Percentiles rank a stretch among this genome's conserved stretches.
Evolutionary conservation across 176 grass and related monocot species (phyloP).

Genomic region (Carex littledalei): DNA sequence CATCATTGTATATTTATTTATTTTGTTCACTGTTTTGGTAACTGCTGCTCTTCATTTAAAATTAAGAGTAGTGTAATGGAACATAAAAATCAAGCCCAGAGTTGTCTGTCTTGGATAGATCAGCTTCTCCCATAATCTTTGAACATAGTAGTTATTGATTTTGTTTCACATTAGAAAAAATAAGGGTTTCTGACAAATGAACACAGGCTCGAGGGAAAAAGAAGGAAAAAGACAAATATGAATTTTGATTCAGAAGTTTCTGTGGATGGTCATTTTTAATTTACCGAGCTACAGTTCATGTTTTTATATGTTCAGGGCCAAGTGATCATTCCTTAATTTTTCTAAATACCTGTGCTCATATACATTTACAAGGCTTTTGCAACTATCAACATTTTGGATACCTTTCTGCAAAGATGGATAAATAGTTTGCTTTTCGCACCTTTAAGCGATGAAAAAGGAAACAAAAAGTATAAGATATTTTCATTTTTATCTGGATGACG

Average conservation of each 20-base stretch:
- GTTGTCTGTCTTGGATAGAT: not conserved
- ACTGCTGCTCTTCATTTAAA: not conserved
- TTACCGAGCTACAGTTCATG: not conserved
- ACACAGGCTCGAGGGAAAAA: not conserved
- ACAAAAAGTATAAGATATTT: not conserved
- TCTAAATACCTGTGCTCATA: not conserved
- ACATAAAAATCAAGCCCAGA: not conserved
- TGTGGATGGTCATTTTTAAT: not conserved
- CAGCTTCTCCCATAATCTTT: not conserved
- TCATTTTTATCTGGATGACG: conserved; percentile 5
- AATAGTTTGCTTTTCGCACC: not conserved
- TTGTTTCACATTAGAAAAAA: not conserved
- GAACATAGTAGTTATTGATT: not conserved
- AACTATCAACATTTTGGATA: not conserved
- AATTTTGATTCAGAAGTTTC: not conserved
- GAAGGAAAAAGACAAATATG: not conserved
- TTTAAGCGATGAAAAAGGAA: not conserved
- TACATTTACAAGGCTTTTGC: not conserved
- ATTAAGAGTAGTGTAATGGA: not conserved
- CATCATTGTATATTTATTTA: not conserved
- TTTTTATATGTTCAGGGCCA: not conserved
- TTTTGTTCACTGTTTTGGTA: not conserved
- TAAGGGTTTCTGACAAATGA: not conserved
- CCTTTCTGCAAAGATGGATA: not conserved
- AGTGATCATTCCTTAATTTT: not conserved